Conservation (phyloP, 148 eudicot genomes). For the Simmondsia chinensis region DNA sequence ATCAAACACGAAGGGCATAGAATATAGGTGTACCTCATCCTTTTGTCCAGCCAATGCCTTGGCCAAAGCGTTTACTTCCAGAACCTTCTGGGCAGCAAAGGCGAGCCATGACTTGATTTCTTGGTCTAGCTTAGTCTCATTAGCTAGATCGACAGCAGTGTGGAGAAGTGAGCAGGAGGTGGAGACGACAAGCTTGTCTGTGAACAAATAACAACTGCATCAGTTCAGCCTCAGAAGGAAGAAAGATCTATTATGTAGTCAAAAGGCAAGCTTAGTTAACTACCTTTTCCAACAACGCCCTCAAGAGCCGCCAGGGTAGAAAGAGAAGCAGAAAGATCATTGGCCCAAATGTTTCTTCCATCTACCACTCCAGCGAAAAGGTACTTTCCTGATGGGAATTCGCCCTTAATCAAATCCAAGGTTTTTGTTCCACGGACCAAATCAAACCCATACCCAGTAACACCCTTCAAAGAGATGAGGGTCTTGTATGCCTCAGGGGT, state of each 20-base stretch:
- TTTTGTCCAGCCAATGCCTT: slow-evolving; percentile 82
- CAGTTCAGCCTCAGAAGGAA: not conserved
- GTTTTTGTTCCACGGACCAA: slow-evolving; percentile 79
- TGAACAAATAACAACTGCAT: not conserved
- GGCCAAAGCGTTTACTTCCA: slow-evolving; percentile 90
- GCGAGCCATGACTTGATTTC: slow-evolving; percentile 96
- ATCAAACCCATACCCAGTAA: slow-evolving; percentile 75
- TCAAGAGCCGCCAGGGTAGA: slow-evolving; percentile 50
- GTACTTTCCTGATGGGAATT: slow-evolving; percentile 79
- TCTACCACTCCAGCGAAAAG: slow-evolving; percentile 94
- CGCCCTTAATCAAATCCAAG: slow-evolving; percentile 64
- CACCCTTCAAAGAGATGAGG: slow-evolving; percentile 61
- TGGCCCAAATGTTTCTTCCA: slow-evolving; percentile 98
- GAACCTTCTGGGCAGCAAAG: slow-evolving; percentile 88
- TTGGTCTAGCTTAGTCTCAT: slow-evolving; percentile 79
- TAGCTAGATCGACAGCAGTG: slow-evolving; percentile 87
- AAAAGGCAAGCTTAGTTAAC: not conserved
- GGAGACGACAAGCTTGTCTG: slow-evolving; percentile 96
- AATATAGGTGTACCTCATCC: slow-evolving; percentile 49
- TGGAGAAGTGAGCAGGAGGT: slow-evolving; percentile 96
- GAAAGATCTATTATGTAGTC: not conserved
- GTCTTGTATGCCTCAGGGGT: slow-evolving; percentile 73
- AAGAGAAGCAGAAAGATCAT: slow-evolving; percentile 72
- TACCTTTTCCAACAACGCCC: slow-evolving; percentile 75
- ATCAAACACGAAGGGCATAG: not conserved